Evolutionary conservation across 306 rosid species (phyloP).

Genomic region (Quercus aquifolioides): DNA sequence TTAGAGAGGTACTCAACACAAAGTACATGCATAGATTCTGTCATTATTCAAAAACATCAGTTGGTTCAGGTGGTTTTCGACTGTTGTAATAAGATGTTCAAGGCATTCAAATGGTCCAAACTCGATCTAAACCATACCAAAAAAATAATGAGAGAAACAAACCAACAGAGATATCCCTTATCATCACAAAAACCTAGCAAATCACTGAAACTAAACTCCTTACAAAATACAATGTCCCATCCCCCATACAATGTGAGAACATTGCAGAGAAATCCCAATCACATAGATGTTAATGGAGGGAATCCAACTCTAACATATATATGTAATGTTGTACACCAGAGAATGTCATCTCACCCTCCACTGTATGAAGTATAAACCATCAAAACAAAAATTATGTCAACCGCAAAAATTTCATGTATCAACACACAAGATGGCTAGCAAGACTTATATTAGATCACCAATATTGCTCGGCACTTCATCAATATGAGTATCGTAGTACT

Average conservation of each 20-base stretch:
- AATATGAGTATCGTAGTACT: constrained; percentile 93
- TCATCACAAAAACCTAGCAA: neutral
- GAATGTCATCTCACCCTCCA: neutral
- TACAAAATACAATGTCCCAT: neutral
- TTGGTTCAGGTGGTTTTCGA: too few species aligned
- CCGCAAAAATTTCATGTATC: neutral
- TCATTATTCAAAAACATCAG: too few species aligned
- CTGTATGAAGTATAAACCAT: too few species aligned
- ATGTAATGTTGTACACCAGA: neutral
- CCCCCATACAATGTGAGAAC: neutral
- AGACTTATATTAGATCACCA: constrained; percentile 70
- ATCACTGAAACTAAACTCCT: neutral
- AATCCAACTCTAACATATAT: neutral
- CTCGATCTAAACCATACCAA: too few species aligned
- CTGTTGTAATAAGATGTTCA: too few species aligned
- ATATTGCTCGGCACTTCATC: constrained; percentile 99
- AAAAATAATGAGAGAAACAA: neutral
- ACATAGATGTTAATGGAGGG: neutral
- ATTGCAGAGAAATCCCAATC: neutral
- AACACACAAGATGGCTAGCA: neutral
- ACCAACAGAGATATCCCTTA: neutral
- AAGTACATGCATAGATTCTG: too few species aligned
- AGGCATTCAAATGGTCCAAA: too few species aligned
- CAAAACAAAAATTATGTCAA: neutral
- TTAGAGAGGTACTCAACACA: too few species aligned